phyloP scores from a whole-genome alignment of 805 yeast species.

The Zygotorulaspora florentina region DNA sequence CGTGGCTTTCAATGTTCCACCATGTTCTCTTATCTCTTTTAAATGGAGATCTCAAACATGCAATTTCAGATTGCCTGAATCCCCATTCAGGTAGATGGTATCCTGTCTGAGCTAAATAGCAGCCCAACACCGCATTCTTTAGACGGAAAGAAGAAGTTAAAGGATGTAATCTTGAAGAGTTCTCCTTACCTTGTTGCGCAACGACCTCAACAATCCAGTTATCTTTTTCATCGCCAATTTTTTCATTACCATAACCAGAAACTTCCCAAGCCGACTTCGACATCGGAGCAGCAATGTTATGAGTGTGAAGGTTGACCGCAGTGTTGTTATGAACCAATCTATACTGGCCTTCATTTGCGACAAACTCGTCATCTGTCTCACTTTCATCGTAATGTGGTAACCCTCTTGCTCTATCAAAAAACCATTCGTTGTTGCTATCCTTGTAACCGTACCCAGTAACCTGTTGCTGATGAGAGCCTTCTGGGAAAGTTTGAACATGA shows the following conservation, averaged over 20 bases:
- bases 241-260: constrained; percentile 74
- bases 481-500: constrained; percentile 80
- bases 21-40: constrained; percentile 79
- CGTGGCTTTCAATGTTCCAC: constrained; percentile 81
- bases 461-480: constrained; percentile 92
- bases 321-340: constrained; percentile 70
- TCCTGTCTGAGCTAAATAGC: constrained; percentile 76
- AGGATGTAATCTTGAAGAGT: constrained; percentile 57
- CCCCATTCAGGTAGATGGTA: constrained; percentile 75
- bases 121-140: constrained; percentile 57
- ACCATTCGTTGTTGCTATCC: constrained; percentile 83
- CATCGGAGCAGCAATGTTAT: constrained; percentile 71
- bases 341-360: constrained; percentile 61
- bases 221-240: constrained; percentile 74
- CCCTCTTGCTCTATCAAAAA: constrained; percentile 56
- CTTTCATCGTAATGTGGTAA: constrained; percentile 26
- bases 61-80: constrained; percentile 75
- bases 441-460: constrained; percentile 88
- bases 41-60: constrained; percentile 59
- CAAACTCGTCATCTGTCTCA: constrained; percentile 33
- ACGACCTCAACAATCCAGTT: constrained; percentile 88
- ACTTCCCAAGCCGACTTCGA: constrained; percentile 70
- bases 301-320: constrained; percentile 78
- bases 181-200: constrained; percentile 55
- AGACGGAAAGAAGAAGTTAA: constrained; percentile 69